These are phyloP conservation scores for Flaveria floridana DNA, from an alignment of 140 eudicot species.

Conservation along the genomic window DNA sequence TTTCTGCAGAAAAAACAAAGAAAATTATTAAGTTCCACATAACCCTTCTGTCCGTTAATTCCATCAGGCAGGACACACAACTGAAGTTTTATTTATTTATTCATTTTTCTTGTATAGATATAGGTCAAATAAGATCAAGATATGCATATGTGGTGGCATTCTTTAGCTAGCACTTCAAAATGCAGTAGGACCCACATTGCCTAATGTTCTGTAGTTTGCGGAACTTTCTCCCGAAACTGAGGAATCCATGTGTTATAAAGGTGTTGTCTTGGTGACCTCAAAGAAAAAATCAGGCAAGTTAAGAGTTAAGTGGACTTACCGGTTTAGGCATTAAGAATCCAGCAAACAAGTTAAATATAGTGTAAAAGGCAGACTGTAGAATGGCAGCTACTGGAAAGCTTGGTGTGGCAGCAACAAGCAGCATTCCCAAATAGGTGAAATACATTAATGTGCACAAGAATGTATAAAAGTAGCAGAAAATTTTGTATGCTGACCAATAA, in stretches of 20 bases:
- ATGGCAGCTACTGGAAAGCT: conserved; percentile 57
- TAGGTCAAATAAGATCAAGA: too few species aligned
- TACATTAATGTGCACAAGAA: conserved; percentile 59
- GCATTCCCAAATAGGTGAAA: conserved; percentile 66
- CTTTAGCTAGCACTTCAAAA: too few species aligned
- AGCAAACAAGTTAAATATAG: conserved; percentile 40
- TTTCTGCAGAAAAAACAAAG: neutral
- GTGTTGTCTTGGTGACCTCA: neutral
- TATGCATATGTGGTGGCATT: too few species aligned
- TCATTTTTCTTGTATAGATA: too few species aligned
- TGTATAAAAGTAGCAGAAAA: conserved; percentile 55
- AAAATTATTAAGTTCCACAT: too few species aligned
- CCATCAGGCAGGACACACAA: too few species aligned
- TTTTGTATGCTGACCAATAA: conserved; percentile 24
- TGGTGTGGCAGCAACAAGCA: conserved; percentile 60
- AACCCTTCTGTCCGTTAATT: too few species aligned
- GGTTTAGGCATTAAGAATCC: conserved; percentile 59
- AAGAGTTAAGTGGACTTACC: neutral
- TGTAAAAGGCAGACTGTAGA: conserved; percentile 34
- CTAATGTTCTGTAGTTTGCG: neutral
- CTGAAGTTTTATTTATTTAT: too few species aligned
- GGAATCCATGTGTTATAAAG: neutral
- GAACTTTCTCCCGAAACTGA: neutral
- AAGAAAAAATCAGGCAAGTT: neutral
- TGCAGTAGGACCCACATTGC: neutral